Base-by-base conservation (phyloP, 495 filamentous ascomycete species). In the Pseudotulostoma volvatum region DNA sequence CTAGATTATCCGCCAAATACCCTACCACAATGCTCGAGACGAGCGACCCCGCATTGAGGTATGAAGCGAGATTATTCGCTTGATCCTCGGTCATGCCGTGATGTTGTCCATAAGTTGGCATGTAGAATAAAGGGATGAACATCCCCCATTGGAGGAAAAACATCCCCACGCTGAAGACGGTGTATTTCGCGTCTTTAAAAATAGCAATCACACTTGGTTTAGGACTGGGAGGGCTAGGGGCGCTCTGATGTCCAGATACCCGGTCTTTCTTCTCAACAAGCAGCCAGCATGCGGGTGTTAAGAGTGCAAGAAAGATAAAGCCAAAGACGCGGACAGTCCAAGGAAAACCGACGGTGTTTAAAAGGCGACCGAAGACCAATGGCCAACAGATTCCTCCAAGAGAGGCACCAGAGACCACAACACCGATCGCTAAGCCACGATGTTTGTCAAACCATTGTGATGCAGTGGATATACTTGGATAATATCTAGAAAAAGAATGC, bases 251-350 rank as follows among this genome's bases (percentile, higher is more conserved):
- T 11, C 76, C 46, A 1, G 59, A 48, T 3, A 65, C 14, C 31
- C 53, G 52, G 9, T 64, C 48, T n/a, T 75, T 53, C 0, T n/a
- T n/a, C n/a, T n/a, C n/a, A n/a, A n/a, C n/a, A n/a, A n/a, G n/a
- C n/a, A n/a, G n/a, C n/a, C n/a, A n/a, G n/a, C n/a, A n/a, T n/a
- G n/a, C n/a, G n/a, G n/a, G n/a, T n/a, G 37, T 31, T 7, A 74
- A 39, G 34, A 73, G 23, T n/a, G 64, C 60, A 2, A 71, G 35
- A 13, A 68, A 58, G 19, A 77, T 48, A 47, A 81, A 78, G 1
- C 63, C 76, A 9, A 70, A 51, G 15, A 77, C 60, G 4, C 76
- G 58, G 2, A 77, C 63, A 0, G 71, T 55, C 77, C 76, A 80
- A 9, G 59, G 71, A 36, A 77, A 81, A 1, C 67, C 63, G 1